Conservation (phyloP, 129 eudicot genomes). For the Pittosporum tobira region DNA sequence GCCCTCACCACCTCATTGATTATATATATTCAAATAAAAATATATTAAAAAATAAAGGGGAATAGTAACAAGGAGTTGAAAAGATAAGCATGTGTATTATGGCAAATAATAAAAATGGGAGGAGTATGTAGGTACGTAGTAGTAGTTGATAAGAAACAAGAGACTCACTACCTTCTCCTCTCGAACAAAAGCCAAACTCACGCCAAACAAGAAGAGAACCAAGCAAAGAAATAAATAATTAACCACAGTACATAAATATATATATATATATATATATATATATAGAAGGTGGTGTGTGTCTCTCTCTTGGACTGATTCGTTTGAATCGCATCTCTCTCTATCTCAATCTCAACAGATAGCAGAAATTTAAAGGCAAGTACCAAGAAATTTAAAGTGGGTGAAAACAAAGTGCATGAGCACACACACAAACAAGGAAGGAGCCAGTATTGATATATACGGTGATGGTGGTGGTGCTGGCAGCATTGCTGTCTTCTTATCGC, state of each 20-base stretch:
- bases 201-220: background rate
- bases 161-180: slow-evolving; percentile 4
- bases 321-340: slow-evolving; percentile 17
- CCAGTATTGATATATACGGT: background rate
- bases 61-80: too few species aligned
- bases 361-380: background rate
- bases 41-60: too few species aligned
- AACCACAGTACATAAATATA: too few species aligned
- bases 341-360: background rate
- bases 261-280: background rate
- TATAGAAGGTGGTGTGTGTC: background rate
- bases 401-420: slow-evolving; percentile 4
- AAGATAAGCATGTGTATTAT: background rate
- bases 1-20: background rate
- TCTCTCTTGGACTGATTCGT: slow-evolving; percentile 21
- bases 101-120: background rate
- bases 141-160: slow-evolving; percentile 24
- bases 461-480: slow-evolving; percentile 1
- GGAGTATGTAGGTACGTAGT: background rate
- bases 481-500: slow-evolving; percentile 2
- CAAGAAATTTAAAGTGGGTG: background rate
- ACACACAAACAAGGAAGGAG: background rate
- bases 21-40: background rate
- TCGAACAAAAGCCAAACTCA: slow-evolving; percentile 7
- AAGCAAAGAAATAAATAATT: background rate